These are phyloP conservation scores for Leishmania aethiopica DNA, from an alignment of 208 protist genomes.

Conservation along the genomic window DNA sequence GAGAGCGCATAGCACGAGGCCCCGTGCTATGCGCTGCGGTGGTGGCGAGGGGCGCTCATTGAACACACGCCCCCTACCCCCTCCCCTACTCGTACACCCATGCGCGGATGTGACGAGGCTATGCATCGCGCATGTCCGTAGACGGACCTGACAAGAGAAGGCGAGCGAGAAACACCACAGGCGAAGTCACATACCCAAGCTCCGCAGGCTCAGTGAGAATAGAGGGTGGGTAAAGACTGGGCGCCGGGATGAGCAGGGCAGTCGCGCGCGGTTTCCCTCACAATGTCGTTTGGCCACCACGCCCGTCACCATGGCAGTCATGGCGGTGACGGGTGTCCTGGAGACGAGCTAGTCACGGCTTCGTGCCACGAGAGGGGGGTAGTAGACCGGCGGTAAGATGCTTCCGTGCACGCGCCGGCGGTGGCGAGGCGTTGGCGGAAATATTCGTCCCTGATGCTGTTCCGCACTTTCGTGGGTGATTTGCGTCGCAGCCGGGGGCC, in stretches of 20 bases:
- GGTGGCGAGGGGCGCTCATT: not conserved
- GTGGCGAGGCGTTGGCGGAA: conserved; percentile 2
- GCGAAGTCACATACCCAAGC: not conserved
- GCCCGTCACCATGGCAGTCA: not conserved
- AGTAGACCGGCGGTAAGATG: conserved; percentile 27
- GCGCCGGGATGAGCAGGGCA: not conserved
- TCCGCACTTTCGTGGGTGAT: not conserved
- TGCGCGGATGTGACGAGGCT: not conserved
- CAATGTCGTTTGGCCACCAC: not conserved
- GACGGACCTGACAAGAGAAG: not conserved
- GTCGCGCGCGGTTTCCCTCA: not conserved
- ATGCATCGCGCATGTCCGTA: not conserved
- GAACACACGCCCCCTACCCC: not conserved
- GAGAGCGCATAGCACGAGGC: not conserved
- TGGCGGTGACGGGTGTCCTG: not conserved
- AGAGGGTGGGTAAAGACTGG: not conserved
- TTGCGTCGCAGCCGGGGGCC: not conserved
- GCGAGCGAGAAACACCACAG: not conserved
- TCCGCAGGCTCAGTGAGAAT: too few species aligned
- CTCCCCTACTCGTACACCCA: not conserved
- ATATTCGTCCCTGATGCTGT: not conserved
- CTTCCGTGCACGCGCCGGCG: conserved; percentile 20
- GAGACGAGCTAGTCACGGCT: not conserved
- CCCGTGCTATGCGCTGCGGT: not conserved
- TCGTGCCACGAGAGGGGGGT: conserved; percentile 19